Evolutionary conservation across 345 rosid species (phyloP).

Genomic region (Firmiana major): DNA sequence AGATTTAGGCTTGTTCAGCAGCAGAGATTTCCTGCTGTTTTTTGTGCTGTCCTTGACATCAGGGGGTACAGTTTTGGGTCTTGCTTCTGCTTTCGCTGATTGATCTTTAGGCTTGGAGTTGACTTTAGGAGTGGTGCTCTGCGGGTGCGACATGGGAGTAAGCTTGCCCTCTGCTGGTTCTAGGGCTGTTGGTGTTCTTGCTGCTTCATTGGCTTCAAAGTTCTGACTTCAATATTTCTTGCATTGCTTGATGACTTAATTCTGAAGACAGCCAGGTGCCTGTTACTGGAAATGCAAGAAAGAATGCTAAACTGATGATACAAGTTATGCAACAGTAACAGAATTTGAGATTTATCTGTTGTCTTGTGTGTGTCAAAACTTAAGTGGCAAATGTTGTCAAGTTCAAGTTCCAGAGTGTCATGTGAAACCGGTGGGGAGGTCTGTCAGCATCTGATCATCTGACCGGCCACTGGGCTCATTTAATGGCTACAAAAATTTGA

Average conservation of each 20-base stretch:
- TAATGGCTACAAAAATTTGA: not conserved
- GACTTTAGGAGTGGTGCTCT: conserved; percentile 33
- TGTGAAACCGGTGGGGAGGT: not conserved
- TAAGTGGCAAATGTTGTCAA: not conserved
- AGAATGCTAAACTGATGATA: not conserved
- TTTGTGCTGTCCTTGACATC: conserved; percentile 35
- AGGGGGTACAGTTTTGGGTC: conserved; percentile 41
- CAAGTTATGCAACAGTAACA: not conserved
- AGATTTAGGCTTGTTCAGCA: conserved; percentile 39
- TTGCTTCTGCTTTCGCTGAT: conserved; percentile 27
- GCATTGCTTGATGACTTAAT: not conserved
- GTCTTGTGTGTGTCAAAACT: not conserved
- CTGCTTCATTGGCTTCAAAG: conserved; percentile 24
- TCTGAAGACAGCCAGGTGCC: not conserved
- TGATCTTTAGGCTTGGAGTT: conserved; percentile 35
- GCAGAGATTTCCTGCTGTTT: conserved; percentile 39
- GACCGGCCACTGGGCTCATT: not conserved
- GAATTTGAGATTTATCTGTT: not conserved
- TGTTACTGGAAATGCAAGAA: not conserved
- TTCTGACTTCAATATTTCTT: not conserved
- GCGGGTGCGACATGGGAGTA: conserved; percentile 10
- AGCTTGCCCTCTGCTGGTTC: conserved; percentile 13
- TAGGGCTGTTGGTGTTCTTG: conserved; percentile 16
- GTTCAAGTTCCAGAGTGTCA: not conserved
- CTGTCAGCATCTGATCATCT: not conserved